Base-by-base conservation (phyloP, 129 eudicot species). In the Ambrosia artemisiifolia region DNA sequence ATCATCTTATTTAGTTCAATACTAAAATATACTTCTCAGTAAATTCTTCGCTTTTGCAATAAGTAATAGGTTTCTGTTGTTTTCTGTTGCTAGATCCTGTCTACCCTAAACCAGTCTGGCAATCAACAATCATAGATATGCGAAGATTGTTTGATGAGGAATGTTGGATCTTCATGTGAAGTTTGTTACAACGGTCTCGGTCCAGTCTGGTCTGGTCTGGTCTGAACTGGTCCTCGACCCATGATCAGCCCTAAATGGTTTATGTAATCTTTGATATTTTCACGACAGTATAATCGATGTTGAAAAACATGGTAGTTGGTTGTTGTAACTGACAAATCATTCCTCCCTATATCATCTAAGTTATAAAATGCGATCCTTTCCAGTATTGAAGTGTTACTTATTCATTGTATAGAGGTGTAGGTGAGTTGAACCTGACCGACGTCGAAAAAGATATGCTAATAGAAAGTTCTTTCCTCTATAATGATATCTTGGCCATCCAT, bases 21-120 rank as follows among this genome's bases (percentile, higher is more conserved):
- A 6, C 19, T 69, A 50, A 8, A 46, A 7, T 65, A 49, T 24
- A 43, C 17, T 14, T 12, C 32, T 44, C 5, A 9, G 19, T 54
- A 43, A 5, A 51, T 40, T 32, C 20, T 53, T 32, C 4, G 1
- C 43, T 44, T 5, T 16, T 5, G 11, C 35, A 7, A 46, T 35
- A n/a, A 43, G 34, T 75, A 69, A 49, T 51, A 43, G 48, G 48
- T 48, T 65, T 60, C 36, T 64, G 17, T 49, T 67, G 66, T 84
- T 42, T 40, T 59, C 35, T 71, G 11, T 18, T 18, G 34, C 71
- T 78, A 85, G 90, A 76, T 85, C 35, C 74, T 85, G 77, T 77
- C 79, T 11, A 72, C 13, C 33, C n/a, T 71, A 63, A 60, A 60
- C 73, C 53, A 34, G 56, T 35, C 79, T 65, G 38, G 67, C 59